Percentiles rank a stretch among this genome's conserved stretches.
These are phyloP conservation scores for Cynanchum wilfordii DNA, from an alignment of 257 asterid species.

Conservation along the genomic window DNA sequence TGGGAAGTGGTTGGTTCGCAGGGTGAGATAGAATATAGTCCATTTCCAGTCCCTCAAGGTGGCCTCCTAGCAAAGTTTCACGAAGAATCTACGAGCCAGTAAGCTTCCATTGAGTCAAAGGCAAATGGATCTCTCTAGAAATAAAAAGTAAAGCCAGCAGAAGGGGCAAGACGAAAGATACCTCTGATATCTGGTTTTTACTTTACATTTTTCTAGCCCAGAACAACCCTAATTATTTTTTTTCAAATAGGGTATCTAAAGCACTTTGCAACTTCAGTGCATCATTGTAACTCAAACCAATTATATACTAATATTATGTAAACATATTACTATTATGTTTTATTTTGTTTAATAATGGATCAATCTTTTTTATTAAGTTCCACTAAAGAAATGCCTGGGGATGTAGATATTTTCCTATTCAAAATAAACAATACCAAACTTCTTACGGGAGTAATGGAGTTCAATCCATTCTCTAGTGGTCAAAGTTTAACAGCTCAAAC, in stretches of 20 bases:
- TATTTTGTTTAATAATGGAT: not conserved
- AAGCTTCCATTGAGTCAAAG: not conserved
- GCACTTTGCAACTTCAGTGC: not conserved
- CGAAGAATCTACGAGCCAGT: constrained; percentile 31
- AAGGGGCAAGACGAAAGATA: not conserved
- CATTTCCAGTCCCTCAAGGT: constrained; percentile 70
- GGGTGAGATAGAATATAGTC: constrained; percentile 46
- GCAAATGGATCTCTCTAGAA: constrained; percentile 4
- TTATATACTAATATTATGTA: not conserved
- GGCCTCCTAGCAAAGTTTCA: constrained; percentile 69
- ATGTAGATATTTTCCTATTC: not conserved
- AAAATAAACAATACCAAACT: not conserved
- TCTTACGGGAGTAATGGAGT: not conserved
- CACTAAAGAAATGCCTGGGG: not conserved
- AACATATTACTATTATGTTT: not conserved
- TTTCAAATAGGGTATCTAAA: not conserved
- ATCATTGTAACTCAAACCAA: not conserved
- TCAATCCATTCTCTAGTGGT: not conserved
- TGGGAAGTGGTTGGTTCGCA: constrained; percentile 58
- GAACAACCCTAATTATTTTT: constrained; percentile 7
- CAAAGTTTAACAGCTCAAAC: not conserved
- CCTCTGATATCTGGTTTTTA: not conserved
- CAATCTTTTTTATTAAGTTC: not conserved
- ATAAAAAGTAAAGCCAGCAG: constrained; percentile 1
- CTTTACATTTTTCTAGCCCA: not conserved